Percentiles rank a stretch among this genome's conserved stretches.
Conservation (phyloP, 805 yeast genomes). For the Zygoascus flipseniorum region DNA sequence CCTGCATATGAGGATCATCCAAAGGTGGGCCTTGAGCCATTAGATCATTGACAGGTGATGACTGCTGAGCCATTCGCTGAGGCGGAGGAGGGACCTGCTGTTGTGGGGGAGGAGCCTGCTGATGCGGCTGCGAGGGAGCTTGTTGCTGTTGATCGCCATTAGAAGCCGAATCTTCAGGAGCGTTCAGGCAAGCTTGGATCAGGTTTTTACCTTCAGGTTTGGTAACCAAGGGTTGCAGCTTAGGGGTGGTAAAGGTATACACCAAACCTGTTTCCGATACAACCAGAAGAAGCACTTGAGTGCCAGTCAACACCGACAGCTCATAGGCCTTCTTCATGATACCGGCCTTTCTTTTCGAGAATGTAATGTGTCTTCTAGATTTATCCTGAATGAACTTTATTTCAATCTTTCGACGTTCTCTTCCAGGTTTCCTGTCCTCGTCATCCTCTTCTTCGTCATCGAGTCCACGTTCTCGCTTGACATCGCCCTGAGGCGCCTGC, state of each 20-base stretch:
- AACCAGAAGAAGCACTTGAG: constrained; percentile 88
- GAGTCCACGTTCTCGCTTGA: constrained; percentile 16
- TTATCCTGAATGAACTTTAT: constrained; percentile 96
- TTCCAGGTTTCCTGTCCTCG: constrained; percentile 33
- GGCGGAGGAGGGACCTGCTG: constrained; percentile 29
- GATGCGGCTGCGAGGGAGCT: constrained; percentile 23
- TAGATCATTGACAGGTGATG: constrained; percentile 4
- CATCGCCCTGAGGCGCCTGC: not conserved
- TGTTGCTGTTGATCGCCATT: constrained; percentile 26
- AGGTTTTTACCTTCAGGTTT: constrained; percentile 95
- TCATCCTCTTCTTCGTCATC: constrained; percentile 42
- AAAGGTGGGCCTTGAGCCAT: constrained; percentile 1
- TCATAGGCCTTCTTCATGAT: constrained; percentile 99
- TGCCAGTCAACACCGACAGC: constrained; percentile 90
- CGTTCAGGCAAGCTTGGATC: constrained; percentile 93
- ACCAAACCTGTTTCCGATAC: constrained; percentile 98
- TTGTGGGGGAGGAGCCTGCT: constrained; percentile 25
- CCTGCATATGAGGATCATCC: constrained; percentile 6
- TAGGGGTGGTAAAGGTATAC: constrained; percentile 98
- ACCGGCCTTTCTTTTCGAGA: constrained; percentile 96
- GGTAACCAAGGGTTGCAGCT: constrained; percentile 94
- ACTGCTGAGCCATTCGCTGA: constrained; percentile 31
- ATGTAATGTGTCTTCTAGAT: constrained; percentile 95
- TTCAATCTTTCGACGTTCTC: constrained; percentile 84
- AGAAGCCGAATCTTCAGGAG: constrained; percentile 65